These are phyloP conservation scores for Coccomyxa sp. DNA, from an alignment of 139 green algal species.

Conservation along the genomic window DNA sequence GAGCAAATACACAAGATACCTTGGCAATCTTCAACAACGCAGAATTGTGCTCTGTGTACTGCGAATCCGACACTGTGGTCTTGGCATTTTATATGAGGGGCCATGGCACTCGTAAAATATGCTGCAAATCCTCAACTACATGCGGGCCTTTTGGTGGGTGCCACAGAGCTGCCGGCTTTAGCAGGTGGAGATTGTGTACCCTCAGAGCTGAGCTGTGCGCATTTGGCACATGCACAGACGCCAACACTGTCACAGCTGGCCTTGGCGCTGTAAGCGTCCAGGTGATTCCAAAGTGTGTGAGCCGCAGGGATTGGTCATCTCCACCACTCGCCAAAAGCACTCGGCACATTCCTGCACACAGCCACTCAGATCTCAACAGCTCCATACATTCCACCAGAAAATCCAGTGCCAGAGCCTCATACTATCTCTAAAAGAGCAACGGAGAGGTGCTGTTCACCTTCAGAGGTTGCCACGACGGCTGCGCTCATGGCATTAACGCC, in stretches of 20 bases:
- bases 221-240: constrained; percentile 4
- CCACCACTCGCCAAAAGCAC: constrained; percentile 14
- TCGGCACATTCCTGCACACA: too few species aligned
- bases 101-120: too few species aligned
- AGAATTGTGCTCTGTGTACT: not conserved
- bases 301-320: constrained; percentile 34
- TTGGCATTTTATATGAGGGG: too few species aligned
- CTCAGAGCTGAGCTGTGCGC: constrained; percentile 38
- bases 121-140: too few species aligned
- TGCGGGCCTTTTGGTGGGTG: too few species aligned
- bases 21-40: too few species aligned
- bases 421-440: too few species aligned
- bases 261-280: not conserved
- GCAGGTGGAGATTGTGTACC: not conserved
- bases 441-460: not conserved
- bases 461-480: not conserved
- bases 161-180: too few species aligned
- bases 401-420: not conserved
- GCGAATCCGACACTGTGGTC: not conserved
- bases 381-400: not conserved
- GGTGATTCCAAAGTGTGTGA: not conserved
- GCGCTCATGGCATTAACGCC: constrained; percentile 32
- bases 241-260: not conserved
- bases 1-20: not conserved
- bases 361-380: not conserved